These are phyloP conservation scores for Allomyces macrogynus DNA, from an alignment of 192 early-diverging fungal species.

Conservation along the genomic window DNA sequence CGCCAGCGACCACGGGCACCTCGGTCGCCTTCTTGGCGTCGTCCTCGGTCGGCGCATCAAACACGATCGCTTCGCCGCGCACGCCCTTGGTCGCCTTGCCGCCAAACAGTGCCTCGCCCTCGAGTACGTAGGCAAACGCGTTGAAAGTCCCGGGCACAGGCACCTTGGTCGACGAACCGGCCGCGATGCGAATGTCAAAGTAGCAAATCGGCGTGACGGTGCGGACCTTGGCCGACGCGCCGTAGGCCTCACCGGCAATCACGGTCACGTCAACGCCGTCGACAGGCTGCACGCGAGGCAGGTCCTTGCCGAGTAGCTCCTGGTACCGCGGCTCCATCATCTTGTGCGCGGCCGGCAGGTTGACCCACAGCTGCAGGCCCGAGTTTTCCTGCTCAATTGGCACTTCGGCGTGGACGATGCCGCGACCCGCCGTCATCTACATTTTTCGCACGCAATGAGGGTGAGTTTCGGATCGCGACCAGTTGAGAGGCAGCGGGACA, in stretches of 20 bases:
- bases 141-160: conserved; percentile 10
- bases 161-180: conserved; percentile 8
- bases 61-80: conserved; percentile 6
- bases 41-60: conserved; percentile 8
- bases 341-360: conserved; percentile 34
- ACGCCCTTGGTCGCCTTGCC: conserved; percentile 6
- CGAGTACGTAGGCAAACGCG: conserved; percentile 12
- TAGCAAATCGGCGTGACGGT: conserved; percentile 13
- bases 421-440: conserved; percentile 42
- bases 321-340: conserved; percentile 31
- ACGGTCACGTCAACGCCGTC: conserved; percentile 7
- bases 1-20: conserved; percentile 12
- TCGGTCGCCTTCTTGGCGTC: conserved; percentile 10
- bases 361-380: conserved; percentile 48
- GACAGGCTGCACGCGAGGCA: conserved; percentile 9
- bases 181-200: conserved; percentile 11
- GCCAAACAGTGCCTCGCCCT: conserved; percentile 9
- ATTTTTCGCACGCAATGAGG: too few species aligned
- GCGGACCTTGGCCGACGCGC: conserved; percentile 6
- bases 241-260: conserved; percentile 15
- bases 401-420: conserved; percentile 39
- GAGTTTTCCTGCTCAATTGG: conserved; percentile 17
- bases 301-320: conserved; percentile 11
- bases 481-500: too few species aligned
- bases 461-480: too few species aligned